Base-by-base conservation (phyloP, 1,284 basidiomycete genomes). In the Apiotrichum gracile region DNA sequence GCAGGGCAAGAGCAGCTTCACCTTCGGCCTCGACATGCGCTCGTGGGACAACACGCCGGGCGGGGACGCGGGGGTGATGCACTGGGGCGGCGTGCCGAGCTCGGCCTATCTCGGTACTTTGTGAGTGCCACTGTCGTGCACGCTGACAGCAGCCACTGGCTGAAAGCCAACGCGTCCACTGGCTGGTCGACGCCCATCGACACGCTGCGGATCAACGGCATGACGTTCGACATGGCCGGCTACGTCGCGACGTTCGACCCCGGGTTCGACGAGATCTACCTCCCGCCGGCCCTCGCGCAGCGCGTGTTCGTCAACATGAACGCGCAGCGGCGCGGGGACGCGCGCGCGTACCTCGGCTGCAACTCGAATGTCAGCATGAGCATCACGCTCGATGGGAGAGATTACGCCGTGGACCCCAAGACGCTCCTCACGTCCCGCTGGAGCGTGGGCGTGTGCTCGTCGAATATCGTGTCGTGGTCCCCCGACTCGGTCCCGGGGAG, bases 1-100 rank as follows among this genome's bases (percentile, higher is more conserved):
- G 9, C 44, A 31, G 4, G 14, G 38, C 17, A 13, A 29, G 0
- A 22, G 27, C 3, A 25, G 21, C 19, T 60, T 67, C 47, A 65
- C 65, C 6, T 58, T 74, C 26, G 69, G 70, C 13, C 61, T 71
- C 47, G 66, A 71, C 47, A 61, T 69, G 10, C 49, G 47, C 12
- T 62, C 56, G 37, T 33, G 55, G 1, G 31, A 33, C 4, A 38
- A 49, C 16, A 33, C 47, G 4, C 34, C 46, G 12, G 8, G 16
- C 12, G 54, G 47, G 3, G 44, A 54, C 19, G 69, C 67, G 0
- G 73, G 73, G 0, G 58, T 42, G 0, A 48, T 74, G 2, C 69
- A 73, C 52, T 75, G 72, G 71, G 73, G 73, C 8, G 73, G 63
- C 10, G 68, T 63, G 21, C 70, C 69, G 0, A n/a, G 34, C 1